These are phyloP conservation scores for Prunus dulcis DNA, from an alignment of 306 rosid species.

Conservation along the genomic window DNA sequence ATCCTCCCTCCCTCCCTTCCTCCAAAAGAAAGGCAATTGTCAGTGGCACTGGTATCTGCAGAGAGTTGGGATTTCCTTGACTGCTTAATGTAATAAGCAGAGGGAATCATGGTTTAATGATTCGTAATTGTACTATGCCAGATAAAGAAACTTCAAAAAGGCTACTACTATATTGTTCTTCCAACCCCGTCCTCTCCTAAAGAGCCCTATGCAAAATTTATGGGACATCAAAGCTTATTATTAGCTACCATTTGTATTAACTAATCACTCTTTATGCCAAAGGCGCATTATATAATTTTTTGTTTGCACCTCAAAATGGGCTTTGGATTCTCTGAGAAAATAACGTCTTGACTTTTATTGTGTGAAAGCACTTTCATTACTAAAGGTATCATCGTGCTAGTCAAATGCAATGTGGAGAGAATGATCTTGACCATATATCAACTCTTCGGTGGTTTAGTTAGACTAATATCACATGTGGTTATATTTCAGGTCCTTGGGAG, in stretches of 20 bases:
- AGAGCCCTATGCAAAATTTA: background rate
- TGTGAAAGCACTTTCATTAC: background rate
- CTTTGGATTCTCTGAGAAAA: conserved; percentile 12
- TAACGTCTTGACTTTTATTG: background rate
- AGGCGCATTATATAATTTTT: background rate
- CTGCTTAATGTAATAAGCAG: conserved; percentile 6
- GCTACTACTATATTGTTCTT: background rate
- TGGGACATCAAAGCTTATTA: conserved; percentile 12
- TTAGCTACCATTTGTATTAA: conserved; percentile 4
- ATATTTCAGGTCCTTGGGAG: no score
- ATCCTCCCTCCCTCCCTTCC: background rate
- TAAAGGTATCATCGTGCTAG: background rate
- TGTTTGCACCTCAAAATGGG: conserved; percentile 4
- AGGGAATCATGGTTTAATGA: conserved; percentile 18
- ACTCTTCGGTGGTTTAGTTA: no score
- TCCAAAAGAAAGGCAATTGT: conserved; percentile 2
- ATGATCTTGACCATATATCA: background rate
- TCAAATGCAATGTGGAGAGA: background rate
- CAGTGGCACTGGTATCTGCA: background rate
- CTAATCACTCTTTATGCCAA: conserved; percentile 1
- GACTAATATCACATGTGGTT: no score
- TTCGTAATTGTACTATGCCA: background rate
- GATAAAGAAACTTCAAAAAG: conserved; percentile 10
- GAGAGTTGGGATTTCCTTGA: conserved; percentile 6
- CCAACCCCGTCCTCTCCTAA: background rate